Conservation (phyloP, 345 rosid genomes). For the Tarenaya hassleriana region DNA sequence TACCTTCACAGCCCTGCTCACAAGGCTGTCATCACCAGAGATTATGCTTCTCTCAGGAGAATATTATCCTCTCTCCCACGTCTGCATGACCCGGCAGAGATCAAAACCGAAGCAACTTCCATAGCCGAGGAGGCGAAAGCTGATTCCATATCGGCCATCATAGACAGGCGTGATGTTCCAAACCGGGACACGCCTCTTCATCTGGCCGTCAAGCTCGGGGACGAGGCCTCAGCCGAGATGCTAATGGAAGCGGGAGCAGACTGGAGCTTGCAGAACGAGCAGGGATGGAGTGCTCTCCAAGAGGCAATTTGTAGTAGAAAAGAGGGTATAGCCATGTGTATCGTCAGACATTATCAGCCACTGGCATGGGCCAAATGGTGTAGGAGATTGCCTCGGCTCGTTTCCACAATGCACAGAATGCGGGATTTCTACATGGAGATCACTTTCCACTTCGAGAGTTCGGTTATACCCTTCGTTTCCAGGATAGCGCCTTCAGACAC, state of each 20-base stretch:
- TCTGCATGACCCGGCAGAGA: constrained; percentile 48
- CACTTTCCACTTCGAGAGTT: constrained; percentile 83
- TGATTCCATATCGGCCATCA: constrained; percentile 45
- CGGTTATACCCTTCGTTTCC: constrained; percentile 84
- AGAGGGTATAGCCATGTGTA: constrained; percentile 44
- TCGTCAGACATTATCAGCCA: constrained; percentile 49
- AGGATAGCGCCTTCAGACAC: constrained; percentile 95
- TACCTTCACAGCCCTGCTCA: constrained; percentile 68
- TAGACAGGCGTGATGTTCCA: constrained; percentile 70
- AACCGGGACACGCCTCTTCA: constrained; percentile 80
- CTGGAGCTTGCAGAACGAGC: constrained; percentile 82
- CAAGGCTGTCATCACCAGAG: constrained; percentile 49
- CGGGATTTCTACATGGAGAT: constrained; percentile 96
- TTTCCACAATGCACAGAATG: constrained; percentile 69
- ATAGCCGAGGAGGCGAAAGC: constrained; percentile 71
- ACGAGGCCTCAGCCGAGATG: constrained; percentile 59
- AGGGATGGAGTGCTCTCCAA: constrained; percentile 79
- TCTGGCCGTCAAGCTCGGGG: constrained; percentile 71
- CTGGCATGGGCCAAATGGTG: constrained; percentile 91
- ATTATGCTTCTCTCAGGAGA: constrained; percentile 50
- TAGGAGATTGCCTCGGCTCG: constrained; percentile 68
- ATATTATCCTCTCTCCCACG: constrained; percentile 56
- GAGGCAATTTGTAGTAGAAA: constrained; percentile 67
- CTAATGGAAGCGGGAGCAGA: constrained; percentile 80
- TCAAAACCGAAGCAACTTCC: constrained; percentile 50